Evolutionary conservation across 2,329 filamentous ascomycete genomes (phyloP), one percentile per base, ranked within the genome.

Genomic region (Emergomyces pasteurianus): DNA sequence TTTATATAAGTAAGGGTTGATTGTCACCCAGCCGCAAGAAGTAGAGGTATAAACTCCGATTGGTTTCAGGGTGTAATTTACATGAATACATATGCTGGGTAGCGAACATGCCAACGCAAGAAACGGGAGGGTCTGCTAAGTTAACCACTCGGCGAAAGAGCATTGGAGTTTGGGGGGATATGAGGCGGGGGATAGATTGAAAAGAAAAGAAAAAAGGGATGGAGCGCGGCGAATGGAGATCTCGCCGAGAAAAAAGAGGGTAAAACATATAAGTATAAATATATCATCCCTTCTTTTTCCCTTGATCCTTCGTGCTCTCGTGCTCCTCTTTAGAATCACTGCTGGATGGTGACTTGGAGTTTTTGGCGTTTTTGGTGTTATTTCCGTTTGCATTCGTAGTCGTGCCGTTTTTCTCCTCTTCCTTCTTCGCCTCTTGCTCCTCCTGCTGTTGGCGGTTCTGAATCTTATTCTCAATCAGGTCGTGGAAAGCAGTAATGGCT

Each of bases 381-480:
- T 62, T 62, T 14, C 14, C 28, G 5, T 34, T 52, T 26, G 6
- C 8, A 52, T 31, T 34, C 26, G 18, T 14, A 8, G 46, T 67
- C 59, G 58, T 69, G 61, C 72, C 65, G 57, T 74, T 72, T 65
- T 84, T 81, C 40, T 73, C 75, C 52, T 83, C 84, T 62, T 86
- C 90, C 78, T 90, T 90, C 70, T 87, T 85, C 53, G 80, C 83
- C 68, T 97, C 92, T 78, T 92, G 92, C 71, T 99, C 94, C 72
- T 97, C 94, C 71, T 95, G 89, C 74, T 95, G 90, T 77, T 97
- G 92, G 74, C 92, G 85, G 78, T 99, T 99, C 80, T 97, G 92
- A 67, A 97, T 96, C 83, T 99, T 99, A 81, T 99, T 99, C 80
- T 99, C 94, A 67, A 99, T 99, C 67, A 99, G 79, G 73, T 99